Base-by-base conservation (phyloP, 768 basidiomycete genomes). In the Pulveroboletus sp. region DNA sequence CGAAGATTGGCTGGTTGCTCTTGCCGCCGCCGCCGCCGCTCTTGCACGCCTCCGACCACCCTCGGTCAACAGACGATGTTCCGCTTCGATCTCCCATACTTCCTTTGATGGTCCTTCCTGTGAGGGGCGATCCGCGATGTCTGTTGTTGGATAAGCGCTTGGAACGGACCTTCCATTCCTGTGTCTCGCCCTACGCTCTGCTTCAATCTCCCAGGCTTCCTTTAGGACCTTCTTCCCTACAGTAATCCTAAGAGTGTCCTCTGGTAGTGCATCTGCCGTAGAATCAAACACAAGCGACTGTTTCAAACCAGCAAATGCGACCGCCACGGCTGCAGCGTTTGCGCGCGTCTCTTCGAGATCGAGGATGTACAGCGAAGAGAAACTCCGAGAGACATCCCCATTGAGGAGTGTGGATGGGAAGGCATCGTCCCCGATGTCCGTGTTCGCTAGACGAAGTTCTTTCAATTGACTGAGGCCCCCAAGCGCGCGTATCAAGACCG, bases 121-220 rank as follows among this genome's bases (percentile, higher is more conserved):
- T 15, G 46, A 35, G 30, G 8, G 41, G 33, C 8, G 47, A 38
- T 50, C 39, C n/a, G 15, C 6, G 11, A 35, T n/a, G 27, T 30
- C 24, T 37, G 52, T 31, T 21, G 35, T 40, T 27, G 49, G n/a
- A 15, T 36, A 43, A 10, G 46, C 50, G 52, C 60, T 58, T 63
- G 21, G 64, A 46, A 56, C 47, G 45, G 69, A 65, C 43, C 67
- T 71, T 27, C 64, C 69, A 39, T 56, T 65, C 32, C 73, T 73
- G n/a, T 64, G 64, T 48, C 75, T 78, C 4, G 71, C 58, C 40
- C 76, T 73, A 43, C 73, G 69, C 59, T 92, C 89, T 15, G 81
- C 71, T 61, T 88, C 88, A 11, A 92, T 55, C 62, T 92, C 90
- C 89, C 89, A 91, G 30, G 78, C 66, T 65, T 92, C 89, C 61